Evolutionary conservation across 2,329 filamentous ascomycete species (phyloP), one percentile per base, ranked within the genome.

Genomic region (Phyllosticta citriasiana): DNA sequence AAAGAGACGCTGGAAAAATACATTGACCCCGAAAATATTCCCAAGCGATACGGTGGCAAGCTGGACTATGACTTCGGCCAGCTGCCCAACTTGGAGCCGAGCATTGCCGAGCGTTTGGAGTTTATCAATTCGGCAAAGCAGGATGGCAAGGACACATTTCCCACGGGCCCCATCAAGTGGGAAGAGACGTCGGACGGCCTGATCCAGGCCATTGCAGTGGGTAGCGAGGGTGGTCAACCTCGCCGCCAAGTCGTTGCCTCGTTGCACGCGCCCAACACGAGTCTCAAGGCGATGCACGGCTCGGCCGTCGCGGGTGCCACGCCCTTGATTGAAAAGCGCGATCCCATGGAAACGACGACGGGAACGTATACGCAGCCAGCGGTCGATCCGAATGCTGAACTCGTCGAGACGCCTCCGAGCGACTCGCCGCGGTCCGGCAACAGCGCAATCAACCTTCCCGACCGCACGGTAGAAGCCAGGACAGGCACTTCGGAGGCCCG

Each of bases 41-140:
- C 93, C 19, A 91, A 89, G 73, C 85, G 88, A 72, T 97, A 96
- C 71, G 93, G 93, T 63, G 93, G 93, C 53, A 82, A 90, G 65
- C 82, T 97, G 8, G 88, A 96, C 25, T 97, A 88, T 77, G 76
- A 82, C 57, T 97, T 88, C 77, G 91, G 90, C 60, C 84, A 89
- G 64, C 78, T 87, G 74, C 87, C 88, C 6, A 82, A 84, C 57
- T 76, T 92, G n/a, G 92, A 96, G 62, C 74, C 77, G 0, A 68
- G 66, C 12, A 78, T 80, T 47, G 71, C 73, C n/a, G 64, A 71
- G 6, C 68, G 67, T 10, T 66, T 80, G 35, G 68, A 73, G 30
- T 80, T 78, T 78, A 71, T 71, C 52, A 66, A 66, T 3, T 69
- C 72, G 6, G 61, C 63, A 26, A 65, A 63, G 2, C 67, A 75